These are phyloP conservation scores for Phytopythium oedochilum DNA, from an alignment of 352 stramenopile species.

Conservation along the genomic window DNA sequence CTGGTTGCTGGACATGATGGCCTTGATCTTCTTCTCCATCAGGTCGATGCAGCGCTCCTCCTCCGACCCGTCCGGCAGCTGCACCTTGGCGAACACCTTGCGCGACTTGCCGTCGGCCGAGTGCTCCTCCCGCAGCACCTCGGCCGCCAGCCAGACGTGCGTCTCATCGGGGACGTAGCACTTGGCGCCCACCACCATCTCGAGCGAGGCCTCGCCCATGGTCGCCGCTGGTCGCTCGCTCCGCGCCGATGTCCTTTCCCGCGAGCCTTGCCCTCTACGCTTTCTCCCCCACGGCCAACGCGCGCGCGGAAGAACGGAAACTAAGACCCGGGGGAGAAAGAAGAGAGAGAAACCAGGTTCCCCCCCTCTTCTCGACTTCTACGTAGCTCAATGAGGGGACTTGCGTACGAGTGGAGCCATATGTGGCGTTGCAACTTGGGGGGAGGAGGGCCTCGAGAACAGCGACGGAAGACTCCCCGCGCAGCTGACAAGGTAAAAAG, in stretches of 20 bases:
- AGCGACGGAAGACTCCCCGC: too few relatives aligned
- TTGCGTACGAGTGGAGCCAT: too few relatives aligned
- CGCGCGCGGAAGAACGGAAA: slow-evolving; percentile 7
- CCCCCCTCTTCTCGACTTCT: background rate
- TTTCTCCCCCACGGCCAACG: background rate
- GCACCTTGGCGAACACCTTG: slow-evolving; percentile 16
- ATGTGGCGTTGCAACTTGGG: too few relatives aligned
- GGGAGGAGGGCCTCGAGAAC: too few relatives aligned
- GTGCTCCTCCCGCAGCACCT: slow-evolving; percentile 62
- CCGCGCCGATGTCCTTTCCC: slow-evolving; percentile 4
- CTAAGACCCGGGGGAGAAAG: background rate
- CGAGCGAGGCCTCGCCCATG: slow-evolving; percentile 10
- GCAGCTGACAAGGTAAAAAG: too few relatives aligned
- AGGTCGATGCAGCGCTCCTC: slow-evolving; percentile 73
- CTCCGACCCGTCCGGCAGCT: slow-evolving; percentile 13
- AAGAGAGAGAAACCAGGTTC: background rate
- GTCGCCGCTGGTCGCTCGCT: background rate
- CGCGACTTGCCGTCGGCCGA: slow-evolving; percentile 41
- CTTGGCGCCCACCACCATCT: slow-evolving; percentile 48
- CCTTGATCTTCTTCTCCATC: slow-evolving; percentile 61
- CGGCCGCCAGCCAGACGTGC: slow-evolving; percentile 72
- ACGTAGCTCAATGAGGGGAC: background rate
- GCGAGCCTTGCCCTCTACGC: background rate
- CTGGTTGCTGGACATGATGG: slow-evolving; percentile 52
- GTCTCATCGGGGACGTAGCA: slow-evolving; percentile 81